phyloP scores from a whole-genome alignment of 495 filamentous ascomycete genomes.

The Apiosordaria backusii region DNA sequence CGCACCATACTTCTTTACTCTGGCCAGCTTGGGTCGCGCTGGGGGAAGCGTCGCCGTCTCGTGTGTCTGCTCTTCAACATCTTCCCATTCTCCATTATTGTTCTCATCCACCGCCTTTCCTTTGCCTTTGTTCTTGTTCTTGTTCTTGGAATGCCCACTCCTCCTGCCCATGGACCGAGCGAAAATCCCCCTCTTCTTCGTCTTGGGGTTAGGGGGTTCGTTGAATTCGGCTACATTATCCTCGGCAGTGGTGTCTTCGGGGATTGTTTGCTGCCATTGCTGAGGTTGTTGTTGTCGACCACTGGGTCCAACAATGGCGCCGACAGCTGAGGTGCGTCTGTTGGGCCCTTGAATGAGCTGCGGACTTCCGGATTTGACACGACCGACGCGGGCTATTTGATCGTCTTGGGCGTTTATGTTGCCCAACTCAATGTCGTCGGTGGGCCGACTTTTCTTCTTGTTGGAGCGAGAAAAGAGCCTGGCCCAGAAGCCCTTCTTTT shows the following conservation, averaged over 20 bases:
- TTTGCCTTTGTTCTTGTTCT: not conserved
- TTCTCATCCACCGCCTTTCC: not conserved
- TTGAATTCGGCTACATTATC: not conserved
- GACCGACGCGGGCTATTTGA: slow-evolving; percentile 7
- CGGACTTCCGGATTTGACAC: slow-evolving; percentile 15
- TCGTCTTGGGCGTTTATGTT: slow-evolving; percentile 5
- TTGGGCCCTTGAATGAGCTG: slow-evolving; percentile 1
- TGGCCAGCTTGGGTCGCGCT: not conserved
- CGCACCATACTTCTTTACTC: not conserved
- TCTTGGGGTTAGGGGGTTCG: not conserved
- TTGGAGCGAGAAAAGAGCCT: slow-evolving; percentile 10
- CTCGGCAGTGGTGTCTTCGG: not conserved
- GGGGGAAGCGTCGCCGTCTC: not conserved
- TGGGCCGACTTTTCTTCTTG: not conserved
- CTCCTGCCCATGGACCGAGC: not conserved
- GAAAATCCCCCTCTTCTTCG: not conserved
- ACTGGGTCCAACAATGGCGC: not conserved
- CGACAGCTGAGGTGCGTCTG: slow-evolving; percentile 4
- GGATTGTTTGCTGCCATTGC: not conserved
- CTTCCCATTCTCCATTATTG: not conserved
- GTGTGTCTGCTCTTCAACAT: not conserved
- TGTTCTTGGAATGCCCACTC: not conserved
- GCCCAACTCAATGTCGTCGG: slow-evolving; percentile 13
- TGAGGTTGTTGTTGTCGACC: not conserved
- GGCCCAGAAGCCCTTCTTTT: slow-evolving; percentile 10